phyloP scores from a whole-genome alignment of 1,284 basidiomycete genomes.

The Ganoderma multipileum region DNA sequence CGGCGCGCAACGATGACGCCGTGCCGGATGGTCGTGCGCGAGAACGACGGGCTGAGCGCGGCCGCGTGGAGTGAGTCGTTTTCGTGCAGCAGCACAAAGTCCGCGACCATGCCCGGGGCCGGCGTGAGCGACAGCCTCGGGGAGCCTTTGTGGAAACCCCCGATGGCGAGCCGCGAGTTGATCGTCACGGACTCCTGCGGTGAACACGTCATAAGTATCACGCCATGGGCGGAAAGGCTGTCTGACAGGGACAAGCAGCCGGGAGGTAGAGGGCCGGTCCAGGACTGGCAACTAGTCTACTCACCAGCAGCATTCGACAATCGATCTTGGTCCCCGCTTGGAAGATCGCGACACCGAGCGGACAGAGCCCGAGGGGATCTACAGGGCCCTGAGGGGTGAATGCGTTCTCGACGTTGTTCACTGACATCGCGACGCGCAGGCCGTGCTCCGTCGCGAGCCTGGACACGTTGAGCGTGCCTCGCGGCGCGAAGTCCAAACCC shows the following conservation, averaged over 20 bases:
- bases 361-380: constrained; percentile 64
- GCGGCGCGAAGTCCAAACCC: constrained; percentile 38
- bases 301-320: constrained; percentile 55
- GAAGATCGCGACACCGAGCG: constrained; percentile 65
- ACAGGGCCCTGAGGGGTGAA: constrained; percentile 71
- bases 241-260: not conserved
- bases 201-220: constrained; percentile 11
- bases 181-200: constrained; percentile 37
- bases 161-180: constrained; percentile 47
- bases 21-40: constrained; percentile 50
- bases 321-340: constrained; percentile 58
- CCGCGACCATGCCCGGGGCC: constrained; percentile 50
- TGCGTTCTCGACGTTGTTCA: constrained; percentile 71
- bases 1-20: constrained; percentile 37
- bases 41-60: constrained; percentile 55
- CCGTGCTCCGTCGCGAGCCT: constrained; percentile 51
- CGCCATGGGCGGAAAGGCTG: not conserved
- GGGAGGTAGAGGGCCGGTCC: not conserved
- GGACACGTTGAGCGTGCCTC: constrained; percentile 61
- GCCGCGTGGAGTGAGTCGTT: constrained; percentile 52
- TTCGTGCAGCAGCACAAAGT: constrained; percentile 67
- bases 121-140: constrained; percentile 43
- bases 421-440: constrained; percentile 59
- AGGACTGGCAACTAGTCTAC: constrained; percentile 30
- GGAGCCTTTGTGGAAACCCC: constrained; percentile 32